Base-by-base conservation (phyloP, 2,329 filamentous ascomycete genomes). In the Penicillium psychrosexuale region DNA sequence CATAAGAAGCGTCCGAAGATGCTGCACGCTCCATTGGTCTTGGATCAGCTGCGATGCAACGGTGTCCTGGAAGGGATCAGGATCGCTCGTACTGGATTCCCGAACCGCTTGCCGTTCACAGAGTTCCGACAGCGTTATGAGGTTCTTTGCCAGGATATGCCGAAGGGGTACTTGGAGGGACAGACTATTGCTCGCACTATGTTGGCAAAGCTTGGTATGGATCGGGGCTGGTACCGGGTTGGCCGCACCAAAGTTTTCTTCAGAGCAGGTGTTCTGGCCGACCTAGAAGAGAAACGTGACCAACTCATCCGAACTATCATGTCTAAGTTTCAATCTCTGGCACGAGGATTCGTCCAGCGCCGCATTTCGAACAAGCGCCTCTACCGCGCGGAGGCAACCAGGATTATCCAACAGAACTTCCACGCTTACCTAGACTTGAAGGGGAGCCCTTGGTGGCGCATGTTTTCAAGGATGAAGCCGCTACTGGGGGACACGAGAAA, bases 21-120 rank as follows among this genome's bases (percentile, higher is more conserved):
- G 69, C 91, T 97, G 73, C 90, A 89, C 68, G 90, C 90, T 3
- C 84, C 91, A 2, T 83, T 99, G n/a, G 95, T 99, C 1, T 82
- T 99, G 6, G 94, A 99, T 67, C 95, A 99, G 72, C 79, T 99
- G n/a, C 86, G 94, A 49, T 99, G 94, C 76, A 99, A 99, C 71
- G 94, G 94, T 88, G 94, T 99, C 3, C 81, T 99, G n/a, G 94
- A 99, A 76, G 94, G 94, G 59, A 99, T 99, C 68, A 85, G 94
- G 58, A 99, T 99, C 72, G 94, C 94, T 24, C 86, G 94, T 43
- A 99, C 95, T 5, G 94, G 94, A 24, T 99, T 99, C 71, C 94
- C 94, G 47, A 99, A 99, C 70, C 83, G 94, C 63, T 80, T 99
- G 31, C 83, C 90, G 0, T 99, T 99, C 70, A 83, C 89, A 3